Evolutionary conservation across 148 eudicot species (phyloP).

Genomic region (Fagopyrum tataricum): DNA sequence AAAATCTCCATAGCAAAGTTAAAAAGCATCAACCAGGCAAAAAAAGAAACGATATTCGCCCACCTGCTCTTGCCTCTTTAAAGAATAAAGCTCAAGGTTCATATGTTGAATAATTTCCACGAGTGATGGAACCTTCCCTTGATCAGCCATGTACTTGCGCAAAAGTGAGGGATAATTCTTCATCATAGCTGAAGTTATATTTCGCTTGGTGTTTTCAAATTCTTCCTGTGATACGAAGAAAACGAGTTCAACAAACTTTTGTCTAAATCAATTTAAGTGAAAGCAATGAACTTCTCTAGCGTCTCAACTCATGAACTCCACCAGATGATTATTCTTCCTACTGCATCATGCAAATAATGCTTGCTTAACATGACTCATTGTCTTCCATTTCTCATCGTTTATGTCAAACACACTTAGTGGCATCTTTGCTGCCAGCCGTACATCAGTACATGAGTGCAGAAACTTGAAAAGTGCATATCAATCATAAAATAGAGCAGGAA

Average conservation of each 20-base stretch:
- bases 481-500: slow-evolving; percentile 4
- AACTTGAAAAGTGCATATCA: neutral
- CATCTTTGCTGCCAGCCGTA: neutral
- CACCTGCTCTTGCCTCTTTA: slow-evolving; percentile 98
- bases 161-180: slow-evolving; percentile 76
- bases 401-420: neutral
- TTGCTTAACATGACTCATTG: neutral
- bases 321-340: neutral
- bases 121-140: slow-evolving; percentile 71
- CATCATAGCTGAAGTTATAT: slow-evolving; percentile 75
- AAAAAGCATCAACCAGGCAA: slow-evolving; percentile 2
- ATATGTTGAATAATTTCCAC: slow-evolving; percentile 59
- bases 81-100: slow-evolving; percentile 91
- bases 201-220: slow-evolving; percentile 54
- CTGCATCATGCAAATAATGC: neutral
- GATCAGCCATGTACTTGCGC: slow-evolving; percentile 80
- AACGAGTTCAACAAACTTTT: neutral
- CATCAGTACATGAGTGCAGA: slow-evolving; percentile 1
- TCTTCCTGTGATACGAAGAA: slow-evolving; percentile 47
- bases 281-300: neutral
- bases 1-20: neutral
- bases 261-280: neutral
- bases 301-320: neutral
- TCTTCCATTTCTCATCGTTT: neutral
- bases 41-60: slow-evolving; percentile 8